phyloP scores from a whole-genome alignment of 805 yeast genomes.

The Phaffomyces antillensis region DNA sequence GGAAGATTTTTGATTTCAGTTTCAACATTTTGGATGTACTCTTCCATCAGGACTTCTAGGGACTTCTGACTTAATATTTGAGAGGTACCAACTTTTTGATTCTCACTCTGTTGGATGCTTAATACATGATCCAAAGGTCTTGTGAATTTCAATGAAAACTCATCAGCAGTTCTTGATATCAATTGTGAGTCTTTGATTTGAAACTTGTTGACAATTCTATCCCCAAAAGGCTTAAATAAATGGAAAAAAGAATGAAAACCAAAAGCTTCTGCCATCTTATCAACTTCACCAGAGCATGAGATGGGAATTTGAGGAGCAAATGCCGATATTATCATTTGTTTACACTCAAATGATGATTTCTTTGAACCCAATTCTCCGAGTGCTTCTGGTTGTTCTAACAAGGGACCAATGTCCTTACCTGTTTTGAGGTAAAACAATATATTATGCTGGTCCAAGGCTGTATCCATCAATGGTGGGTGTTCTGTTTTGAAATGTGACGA shows the following conservation, averaged over 20 bases:
- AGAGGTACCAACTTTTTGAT: slow-evolving; percentile 12
- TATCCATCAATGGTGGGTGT: slow-evolving; percentile 8
- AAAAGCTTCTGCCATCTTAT: slow-evolving; percentile 33
- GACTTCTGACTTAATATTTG: slow-evolving; percentile 29
- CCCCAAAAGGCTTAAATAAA: slow-evolving; percentile 49
- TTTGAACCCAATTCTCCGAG: slow-evolving; percentile 7
- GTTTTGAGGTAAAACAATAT: slow-evolving; percentile 14
- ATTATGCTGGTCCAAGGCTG: slow-evolving; percentile 11
- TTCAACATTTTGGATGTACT: slow-evolving; percentile 26
- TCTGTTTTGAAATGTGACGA: too few species aligned
- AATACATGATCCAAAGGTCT: slow-evolving; percentile 31
- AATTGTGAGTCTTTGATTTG: slow-evolving; percentile 46
- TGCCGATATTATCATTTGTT: slow-evolving; percentile 28
- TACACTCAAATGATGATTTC: slow-evolving; percentile 21
- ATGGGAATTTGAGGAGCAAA: slow-evolving; percentile 48
- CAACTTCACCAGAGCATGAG: slow-evolving; percentile 40
- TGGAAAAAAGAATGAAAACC: slow-evolving; percentile 40
- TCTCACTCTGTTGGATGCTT: slow-evolving; percentile 20
- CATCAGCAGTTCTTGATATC: slow-evolving; percentile 40
- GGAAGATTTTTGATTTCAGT: slow-evolving; percentile 7
- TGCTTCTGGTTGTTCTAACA: slow-evolving; percentile 6
- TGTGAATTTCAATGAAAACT: slow-evolving; percentile 50
- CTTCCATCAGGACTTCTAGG: slow-evolving; percentile 28
- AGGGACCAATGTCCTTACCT: slow-evolving; percentile 12
- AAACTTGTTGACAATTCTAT: slow-evolving; percentile 39